A percentile compares a stretch with the other conserved stretches of the same genome.
phyloP scores from a whole-genome alignment of 208 protist genomes.

The Entamoeba dispar region DNA sequence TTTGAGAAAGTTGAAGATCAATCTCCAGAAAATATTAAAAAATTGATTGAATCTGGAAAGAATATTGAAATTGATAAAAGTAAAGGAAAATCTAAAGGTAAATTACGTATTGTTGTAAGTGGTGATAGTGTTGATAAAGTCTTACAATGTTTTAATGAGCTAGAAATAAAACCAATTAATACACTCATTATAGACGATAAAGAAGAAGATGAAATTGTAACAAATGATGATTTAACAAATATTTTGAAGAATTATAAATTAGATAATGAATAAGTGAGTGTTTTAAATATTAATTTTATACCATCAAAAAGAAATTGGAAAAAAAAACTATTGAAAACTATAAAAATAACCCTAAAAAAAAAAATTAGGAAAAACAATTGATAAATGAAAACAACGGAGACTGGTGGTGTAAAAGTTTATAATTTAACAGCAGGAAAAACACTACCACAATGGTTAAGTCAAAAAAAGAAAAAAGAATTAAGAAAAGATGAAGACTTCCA shows the following conservation, averaged over 20 bases:
- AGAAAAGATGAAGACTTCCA: constrained; percentile 9
- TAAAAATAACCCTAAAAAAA: no score
- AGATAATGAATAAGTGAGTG: no score
- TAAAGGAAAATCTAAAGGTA: not conserved
- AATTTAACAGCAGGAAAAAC: constrained; percentile 44
- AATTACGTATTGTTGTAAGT: not conserved
- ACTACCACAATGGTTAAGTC: constrained; percentile 40
- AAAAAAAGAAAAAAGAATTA: constrained; percentile 24
- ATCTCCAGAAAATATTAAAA: not conserved
- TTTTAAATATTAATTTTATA: no score
- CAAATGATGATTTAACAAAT: not conserved
- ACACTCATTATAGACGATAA: no score
- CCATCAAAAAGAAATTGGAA: no score
- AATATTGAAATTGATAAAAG: not conserved
- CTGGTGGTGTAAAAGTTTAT: constrained; percentile 42
- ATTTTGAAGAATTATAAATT: not conserved
- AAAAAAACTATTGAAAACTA: no score
- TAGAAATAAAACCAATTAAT: not conserved
- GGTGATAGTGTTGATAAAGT: not conserved
- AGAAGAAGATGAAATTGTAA: not conserved
- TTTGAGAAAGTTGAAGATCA: not conserved
- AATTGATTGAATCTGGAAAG: not conserved
- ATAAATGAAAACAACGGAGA: not conserved
- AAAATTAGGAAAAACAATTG: no score
- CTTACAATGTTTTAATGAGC: not conserved